Conservation (phyloP, 345 rosid genomes). For the Gossypium sturtianum region DNA sequence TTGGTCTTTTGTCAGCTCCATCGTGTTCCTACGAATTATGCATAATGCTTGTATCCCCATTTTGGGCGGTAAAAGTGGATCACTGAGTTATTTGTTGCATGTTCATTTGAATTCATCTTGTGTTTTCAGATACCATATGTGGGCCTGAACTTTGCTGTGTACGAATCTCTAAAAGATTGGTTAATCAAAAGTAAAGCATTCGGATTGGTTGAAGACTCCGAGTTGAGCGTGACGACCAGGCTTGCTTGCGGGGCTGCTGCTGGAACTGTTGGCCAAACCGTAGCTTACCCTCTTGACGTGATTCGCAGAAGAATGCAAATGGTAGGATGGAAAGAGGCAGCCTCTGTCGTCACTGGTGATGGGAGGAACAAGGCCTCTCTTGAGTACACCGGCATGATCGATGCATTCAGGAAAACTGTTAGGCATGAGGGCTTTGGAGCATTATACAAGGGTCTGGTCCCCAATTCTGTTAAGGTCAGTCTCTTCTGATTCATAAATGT, state of each 20-base stretch:
- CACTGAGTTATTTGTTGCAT: neutral
- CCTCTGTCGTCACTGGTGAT: conserved; percentile 76
- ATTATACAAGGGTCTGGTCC: conserved; percentile 94
- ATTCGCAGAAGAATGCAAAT: conserved; percentile 98
- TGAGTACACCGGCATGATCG: conserved; percentile 82
- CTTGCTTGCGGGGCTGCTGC: conserved; percentile 97
- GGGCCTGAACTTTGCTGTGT: conserved; percentile 94
- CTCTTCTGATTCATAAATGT: neutral
- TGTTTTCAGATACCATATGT: conserved; percentile 83
- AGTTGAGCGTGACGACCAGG: conserved; percentile 72
- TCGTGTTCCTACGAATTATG: neutral
- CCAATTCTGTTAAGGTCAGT: conserved; percentile 93
- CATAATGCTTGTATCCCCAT: neutral
- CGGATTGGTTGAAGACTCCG: conserved; percentile 64
- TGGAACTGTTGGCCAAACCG: conserved; percentile 96
- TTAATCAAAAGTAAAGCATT: conserved; percentile 56
- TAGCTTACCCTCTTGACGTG: conserved; percentile 97
- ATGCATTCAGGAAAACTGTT: conserved; percentile 88
- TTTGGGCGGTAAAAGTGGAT: neutral
- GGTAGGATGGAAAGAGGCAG: conserved; percentile 97
- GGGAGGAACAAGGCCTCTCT: conserved; percentile 48
- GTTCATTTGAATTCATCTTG: neutral
- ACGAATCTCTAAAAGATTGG: conserved; percentile 89
- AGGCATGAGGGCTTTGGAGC: conserved; percentile 95
- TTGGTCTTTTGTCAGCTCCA: neutral